Evolutionary conservation across 805 yeast species (phyloP).

Genomic region (Nakazawaea laoshanensis): DNA sequence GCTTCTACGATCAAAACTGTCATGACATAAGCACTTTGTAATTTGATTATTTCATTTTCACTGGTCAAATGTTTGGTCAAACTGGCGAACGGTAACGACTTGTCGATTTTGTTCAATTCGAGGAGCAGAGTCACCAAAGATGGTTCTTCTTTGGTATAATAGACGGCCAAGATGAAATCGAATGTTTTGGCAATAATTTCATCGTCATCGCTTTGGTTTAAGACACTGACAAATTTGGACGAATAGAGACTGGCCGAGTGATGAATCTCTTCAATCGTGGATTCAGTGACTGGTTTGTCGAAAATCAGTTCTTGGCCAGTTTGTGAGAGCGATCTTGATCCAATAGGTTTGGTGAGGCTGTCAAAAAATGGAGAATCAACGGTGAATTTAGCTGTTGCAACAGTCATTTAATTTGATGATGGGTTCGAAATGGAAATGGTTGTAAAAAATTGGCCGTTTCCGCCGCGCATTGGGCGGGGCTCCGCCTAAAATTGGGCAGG

Average conservation of each 20-base stretch:
- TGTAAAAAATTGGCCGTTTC: too few relatives aligned
- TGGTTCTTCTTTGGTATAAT: not conserved
- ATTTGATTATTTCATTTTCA: conserved; percentile 47
- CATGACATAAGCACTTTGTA: conserved; percentile 48
- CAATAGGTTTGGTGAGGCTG: too few relatives aligned
- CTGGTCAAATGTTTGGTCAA: conserved; percentile 42
- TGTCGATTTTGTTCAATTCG: conserved; percentile 30
- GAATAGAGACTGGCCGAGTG: conserved; percentile 1
- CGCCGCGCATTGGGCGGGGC: too few relatives aligned
- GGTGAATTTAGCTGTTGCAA: too few relatives aligned
- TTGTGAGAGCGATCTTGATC: too few relatives aligned
- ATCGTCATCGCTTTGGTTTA: conserved; percentile 2
- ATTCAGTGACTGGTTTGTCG: too few relatives aligned
- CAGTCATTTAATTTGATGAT: too few relatives aligned
- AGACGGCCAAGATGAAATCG: conserved; percentile 20
- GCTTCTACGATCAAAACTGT: conserved; percentile 33
- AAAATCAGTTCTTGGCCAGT: too few relatives aligned
- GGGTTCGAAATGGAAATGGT: too few relatives aligned
- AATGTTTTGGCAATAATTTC: conserved; percentile 11
- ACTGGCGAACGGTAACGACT: conserved; percentile 43
- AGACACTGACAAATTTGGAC: conserved; percentile 5
- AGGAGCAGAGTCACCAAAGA: conserved; percentile 23
- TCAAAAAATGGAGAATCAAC: too few relatives aligned
- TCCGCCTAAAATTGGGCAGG: too few relatives aligned
- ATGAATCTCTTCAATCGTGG: conserved; percentile 2